phyloP scores from a whole-genome alignment of 768 basidiomycete species.

The Russula dissimulans region DNA sequence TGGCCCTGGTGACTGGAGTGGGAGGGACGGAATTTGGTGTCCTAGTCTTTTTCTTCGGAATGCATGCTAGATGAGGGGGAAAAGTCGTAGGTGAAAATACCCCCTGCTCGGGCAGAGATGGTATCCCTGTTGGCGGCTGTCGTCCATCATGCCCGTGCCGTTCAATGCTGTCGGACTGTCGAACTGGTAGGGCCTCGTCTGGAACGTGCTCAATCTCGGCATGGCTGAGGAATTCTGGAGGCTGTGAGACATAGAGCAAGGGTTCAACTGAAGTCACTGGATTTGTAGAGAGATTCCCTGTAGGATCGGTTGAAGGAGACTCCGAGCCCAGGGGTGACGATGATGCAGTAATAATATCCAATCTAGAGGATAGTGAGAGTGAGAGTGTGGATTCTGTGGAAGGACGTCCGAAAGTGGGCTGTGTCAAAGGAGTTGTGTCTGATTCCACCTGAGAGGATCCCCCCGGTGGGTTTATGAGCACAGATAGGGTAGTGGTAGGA shows the following conservation, averaged over 20 bases:
- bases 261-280: conserved; percentile 2
- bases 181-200: conserved; percentile 17
- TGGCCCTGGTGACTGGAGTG: neutral
- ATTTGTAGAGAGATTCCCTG: neutral
- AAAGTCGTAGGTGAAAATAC: neutral
- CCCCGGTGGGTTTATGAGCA: neutral
- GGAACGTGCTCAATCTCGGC: conserved; percentile 9
- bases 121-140: neutral
- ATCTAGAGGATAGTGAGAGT: neutral
- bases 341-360: neutral
- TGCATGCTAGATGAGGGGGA: no score
- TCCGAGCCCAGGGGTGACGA: neutral
- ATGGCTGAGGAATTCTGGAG: conserved; percentile 20
- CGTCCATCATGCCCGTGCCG: neutral
- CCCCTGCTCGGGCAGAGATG: neutral
- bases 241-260: conserved; percentile 10
- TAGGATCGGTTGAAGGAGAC: neutral
- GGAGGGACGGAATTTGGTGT: neutral
- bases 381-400: neutral
- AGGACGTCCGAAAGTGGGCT: neutral
- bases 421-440: neutral
- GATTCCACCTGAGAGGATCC: neutral
- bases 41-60: no score
- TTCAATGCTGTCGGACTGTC: conserved; percentile 1
- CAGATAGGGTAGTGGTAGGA: neutral